A percentile compares a stretch with the other conserved stretches of the same genome.
phyloP scores from a whole-genome alignment of 208 protist genomes.

The Trypanosomatidae sp. region DNA sequence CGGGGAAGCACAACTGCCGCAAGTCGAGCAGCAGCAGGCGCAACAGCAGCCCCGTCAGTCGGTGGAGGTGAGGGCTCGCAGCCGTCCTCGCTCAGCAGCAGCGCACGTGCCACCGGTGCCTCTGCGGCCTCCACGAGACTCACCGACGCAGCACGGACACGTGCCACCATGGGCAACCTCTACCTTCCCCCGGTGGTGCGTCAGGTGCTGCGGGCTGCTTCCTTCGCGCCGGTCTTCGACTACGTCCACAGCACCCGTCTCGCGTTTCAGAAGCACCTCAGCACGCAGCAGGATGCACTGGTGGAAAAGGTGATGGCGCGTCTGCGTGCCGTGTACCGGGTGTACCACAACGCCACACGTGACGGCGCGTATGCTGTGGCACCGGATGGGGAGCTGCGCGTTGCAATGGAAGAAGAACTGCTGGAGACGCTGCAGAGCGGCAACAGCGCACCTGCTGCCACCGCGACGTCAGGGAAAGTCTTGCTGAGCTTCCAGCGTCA shows the following conservation, averaged over 20 bases:
- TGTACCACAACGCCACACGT: constrained; percentile 17
- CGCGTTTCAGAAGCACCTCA: constrained; percentile 36
- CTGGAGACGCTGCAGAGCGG: constrained; percentile 14
- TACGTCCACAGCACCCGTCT: constrained; percentile 37
- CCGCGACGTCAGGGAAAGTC: neutral
- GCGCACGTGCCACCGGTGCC: neutral
- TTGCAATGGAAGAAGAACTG: constrained; percentile 33
- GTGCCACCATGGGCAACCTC: constrained; percentile 4
- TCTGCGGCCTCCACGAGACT: too few species aligned
- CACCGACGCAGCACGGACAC: neutral
- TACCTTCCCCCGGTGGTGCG: constrained; percentile 42
- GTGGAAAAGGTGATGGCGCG: constrained; percentile 29
- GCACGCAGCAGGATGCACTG: constrained; percentile 26
- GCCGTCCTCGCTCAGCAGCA: constrained; percentile 6
- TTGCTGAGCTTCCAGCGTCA: constrained; percentile 31
- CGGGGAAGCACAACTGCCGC: constrained; percentile 1
- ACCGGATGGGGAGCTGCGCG: constrained; percentile 28
- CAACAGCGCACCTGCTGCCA: neutral
- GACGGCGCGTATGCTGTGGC: constrained; percentile 23
- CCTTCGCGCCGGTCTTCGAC: constrained; percentile 53
- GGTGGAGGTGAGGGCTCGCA: neutral
- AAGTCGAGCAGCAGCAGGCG: neutral
- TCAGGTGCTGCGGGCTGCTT: constrained; percentile 41
- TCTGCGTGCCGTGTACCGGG: constrained; percentile 31
- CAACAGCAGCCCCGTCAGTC: neutral